A percentile compares a stretch with the other conserved stretches of the same genome.
phyloP scores from a whole-genome alignment of 2,329 filamentous ascomycete genomes.

The Neoscytalidium dimidiatum region DNA sequence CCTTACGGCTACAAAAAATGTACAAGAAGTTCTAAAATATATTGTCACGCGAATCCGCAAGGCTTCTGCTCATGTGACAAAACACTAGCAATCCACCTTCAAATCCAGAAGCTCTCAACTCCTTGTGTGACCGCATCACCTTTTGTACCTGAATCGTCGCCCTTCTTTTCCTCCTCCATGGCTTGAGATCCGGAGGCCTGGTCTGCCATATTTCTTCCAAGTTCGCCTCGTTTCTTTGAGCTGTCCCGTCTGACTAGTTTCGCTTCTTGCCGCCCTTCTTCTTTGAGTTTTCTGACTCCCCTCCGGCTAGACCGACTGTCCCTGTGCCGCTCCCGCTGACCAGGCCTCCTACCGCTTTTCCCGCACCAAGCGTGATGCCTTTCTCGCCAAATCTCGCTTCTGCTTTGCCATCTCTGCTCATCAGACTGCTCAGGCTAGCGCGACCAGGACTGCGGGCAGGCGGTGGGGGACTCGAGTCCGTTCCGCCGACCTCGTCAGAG shows the following conservation, averaged over 20 bases:
- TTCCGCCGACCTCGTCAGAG: conserved; percentile 37
- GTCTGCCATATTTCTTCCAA: background rate
- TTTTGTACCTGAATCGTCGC: background rate
- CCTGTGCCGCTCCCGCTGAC: conserved; percentile 23
- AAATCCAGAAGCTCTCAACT: conserved; percentile 15
- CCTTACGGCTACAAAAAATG: no score
- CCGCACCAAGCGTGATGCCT: conserved; percentile 36
- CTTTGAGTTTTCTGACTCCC: conserved; percentile 23
- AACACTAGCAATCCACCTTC: background rate
- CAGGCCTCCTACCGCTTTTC: conserved; percentile 35
- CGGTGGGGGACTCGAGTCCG: conserved; percentile 23
- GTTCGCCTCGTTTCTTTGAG: background rate
- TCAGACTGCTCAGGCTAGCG: conserved; percentile 13
- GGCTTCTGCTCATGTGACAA: no score
- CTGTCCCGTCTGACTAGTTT: background rate
- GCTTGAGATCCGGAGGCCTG: background rate
- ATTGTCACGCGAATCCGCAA: no score
- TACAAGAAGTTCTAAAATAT: no score
- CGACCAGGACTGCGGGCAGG: conserved; percentile 23
- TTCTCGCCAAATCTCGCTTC: conserved; percentile 31
- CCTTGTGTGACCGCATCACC: background rate
- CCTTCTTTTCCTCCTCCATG: background rate
- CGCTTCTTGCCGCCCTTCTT: conserved; percentile 14
- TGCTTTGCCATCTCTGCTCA: conserved; percentile 27
- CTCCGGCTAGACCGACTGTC: conserved; percentile 28